Percentiles rank a stretch among this genome's conserved stretches.
These are phyloP conservation scores for Loxodes magnus DNA, from an alignment of 73 alveolate genomes.

Conservation along the genomic window DNA sequence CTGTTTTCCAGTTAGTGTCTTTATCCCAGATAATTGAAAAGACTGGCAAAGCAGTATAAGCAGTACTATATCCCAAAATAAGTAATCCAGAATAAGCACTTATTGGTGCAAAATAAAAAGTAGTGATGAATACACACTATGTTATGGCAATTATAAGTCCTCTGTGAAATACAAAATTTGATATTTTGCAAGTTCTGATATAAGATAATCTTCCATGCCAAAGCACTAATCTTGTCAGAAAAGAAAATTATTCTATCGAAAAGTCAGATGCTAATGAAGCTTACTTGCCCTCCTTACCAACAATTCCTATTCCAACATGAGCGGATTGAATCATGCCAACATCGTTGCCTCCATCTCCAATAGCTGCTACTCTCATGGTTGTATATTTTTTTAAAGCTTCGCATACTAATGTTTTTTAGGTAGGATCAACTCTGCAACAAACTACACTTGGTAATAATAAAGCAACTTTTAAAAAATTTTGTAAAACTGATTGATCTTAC, in stretches of 20 bases:
- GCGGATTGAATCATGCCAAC: constrained; percentile 81
- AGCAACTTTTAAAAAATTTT: constrained; percentile 25
- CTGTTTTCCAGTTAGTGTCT: constrained; percentile 42
- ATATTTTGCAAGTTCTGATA: constrained; percentile 37
- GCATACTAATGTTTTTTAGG: constrained; percentile 75
- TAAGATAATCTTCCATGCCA: constrained; percentile 95
- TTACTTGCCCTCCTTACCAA: constrained; percentile 82
- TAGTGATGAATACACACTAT: constrained; percentile 66
- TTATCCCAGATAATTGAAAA: constrained; percentile 67
- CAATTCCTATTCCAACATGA: constrained; percentile 86
- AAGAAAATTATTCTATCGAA: constrained; percentile 40
- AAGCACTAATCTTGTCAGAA: constrained; percentile 56
- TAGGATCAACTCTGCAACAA: constrained; percentile 85
- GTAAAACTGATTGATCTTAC: constrained; percentile 1
- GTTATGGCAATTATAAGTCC: constrained; percentile 85
- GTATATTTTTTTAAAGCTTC: constrained; percentile 53
- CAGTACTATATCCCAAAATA: constrained; percentile 72
- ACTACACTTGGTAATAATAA: constrained; percentile 26
- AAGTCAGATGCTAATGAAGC: constrained; percentile 81
- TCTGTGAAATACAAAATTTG: constrained; percentile 62
- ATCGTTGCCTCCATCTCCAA: constrained; percentile 98
- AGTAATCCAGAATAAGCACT: constrained; percentile 62
- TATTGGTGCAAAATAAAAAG: constrained; percentile 81
- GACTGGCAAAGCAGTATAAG: constrained; percentile 71
- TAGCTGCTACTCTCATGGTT: constrained; percentile 57